Conservation (phyloP, 805 yeast genomes). For the Debaryomyces castellii region DNA sequence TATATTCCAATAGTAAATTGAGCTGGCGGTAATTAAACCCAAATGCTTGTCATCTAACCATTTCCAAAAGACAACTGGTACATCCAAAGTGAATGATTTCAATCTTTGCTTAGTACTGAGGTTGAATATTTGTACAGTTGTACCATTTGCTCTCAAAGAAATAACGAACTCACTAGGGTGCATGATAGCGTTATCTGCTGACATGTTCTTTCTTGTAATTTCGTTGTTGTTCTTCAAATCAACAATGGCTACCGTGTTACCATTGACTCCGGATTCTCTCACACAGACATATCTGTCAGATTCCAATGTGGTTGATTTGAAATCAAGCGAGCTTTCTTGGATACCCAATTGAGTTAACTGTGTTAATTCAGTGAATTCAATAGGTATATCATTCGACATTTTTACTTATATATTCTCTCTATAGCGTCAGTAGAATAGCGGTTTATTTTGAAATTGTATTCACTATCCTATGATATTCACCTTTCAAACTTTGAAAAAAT, state of each 20-base stretch:
- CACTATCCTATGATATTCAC: constrained; percentile 1
- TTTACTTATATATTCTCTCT: constrained; percentile 2
- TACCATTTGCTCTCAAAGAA: constrained; percentile 93
- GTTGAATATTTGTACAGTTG: constrained; percentile 92
- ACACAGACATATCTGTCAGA: constrained; percentile 88
- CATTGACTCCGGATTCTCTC: constrained; percentile 58
- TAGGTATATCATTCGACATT: constrained; percentile 70
- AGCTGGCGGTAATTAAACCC: constrained; percentile 80
- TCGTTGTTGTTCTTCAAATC: constrained; percentile 78
- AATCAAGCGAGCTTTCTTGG: constrained; percentile 80
- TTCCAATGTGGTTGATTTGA: constrained; percentile 91
- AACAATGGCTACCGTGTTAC: constrained; percentile 92
- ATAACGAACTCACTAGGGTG: constrained; percentile 88
- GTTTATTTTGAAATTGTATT: constrained; percentile 1
- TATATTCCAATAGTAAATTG: constrained; percentile 79
- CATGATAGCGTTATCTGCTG: constrained; percentile 97
- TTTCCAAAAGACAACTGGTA: constrained; percentile 93
- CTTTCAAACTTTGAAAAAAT: neutral
- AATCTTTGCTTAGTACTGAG: constrained; percentile 83
- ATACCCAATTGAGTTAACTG: constrained; percentile 86
- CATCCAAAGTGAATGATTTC: constrained; percentile 80
- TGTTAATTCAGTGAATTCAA: constrained; percentile 93
- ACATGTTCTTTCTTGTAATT: constrained; percentile 87
- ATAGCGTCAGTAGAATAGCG: neutral
- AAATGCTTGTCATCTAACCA: constrained; percentile 76